These are phyloP conservation scores for Ogataea sp. DNA, from an alignment of 805 yeast species.

Conservation along the genomic window DNA sequence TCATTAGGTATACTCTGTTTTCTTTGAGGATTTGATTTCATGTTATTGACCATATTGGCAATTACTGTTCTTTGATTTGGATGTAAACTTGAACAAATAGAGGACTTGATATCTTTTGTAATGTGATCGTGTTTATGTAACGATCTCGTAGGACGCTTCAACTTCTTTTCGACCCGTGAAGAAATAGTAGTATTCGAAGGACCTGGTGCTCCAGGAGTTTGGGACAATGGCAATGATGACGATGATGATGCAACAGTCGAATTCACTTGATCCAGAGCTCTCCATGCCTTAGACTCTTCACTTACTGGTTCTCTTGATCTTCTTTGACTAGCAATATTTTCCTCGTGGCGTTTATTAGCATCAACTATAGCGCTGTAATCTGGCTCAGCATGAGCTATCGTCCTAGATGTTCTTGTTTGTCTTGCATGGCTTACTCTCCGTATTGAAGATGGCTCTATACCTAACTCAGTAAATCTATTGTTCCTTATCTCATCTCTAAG, in stretches of 20 bases:
- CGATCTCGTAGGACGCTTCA: conserved; percentile 1
- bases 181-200: neutral
- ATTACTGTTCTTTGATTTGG: neutral
- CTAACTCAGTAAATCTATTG: conserved; percentile 3
- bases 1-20: neutral
- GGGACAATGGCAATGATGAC: neutral
- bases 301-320: neutral
- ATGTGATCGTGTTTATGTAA: neutral
- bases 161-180: conserved; percentile 1
- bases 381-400: too few species aligned
- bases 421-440: too few species aligned
- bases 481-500: conserved; percentile 1
- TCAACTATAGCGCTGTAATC: conserved; percentile 18
- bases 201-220: neutral
- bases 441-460: conserved; percentile 1
- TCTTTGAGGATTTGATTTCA: neutral
- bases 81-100: neutral
- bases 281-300: conserved; percentile 22
- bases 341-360: conserved; percentile 7
- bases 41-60: neutral
- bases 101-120: neutral
- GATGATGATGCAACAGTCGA: neutral
- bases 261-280: conserved; percentile 14
- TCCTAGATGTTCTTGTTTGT: too few species aligned
- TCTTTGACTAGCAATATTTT: conserved; percentile 4